These are phyloP conservation scores for Boletus insuetus DNA, from an alignment of 768 basidiomycete species.

Conservation along the genomic window DNA sequence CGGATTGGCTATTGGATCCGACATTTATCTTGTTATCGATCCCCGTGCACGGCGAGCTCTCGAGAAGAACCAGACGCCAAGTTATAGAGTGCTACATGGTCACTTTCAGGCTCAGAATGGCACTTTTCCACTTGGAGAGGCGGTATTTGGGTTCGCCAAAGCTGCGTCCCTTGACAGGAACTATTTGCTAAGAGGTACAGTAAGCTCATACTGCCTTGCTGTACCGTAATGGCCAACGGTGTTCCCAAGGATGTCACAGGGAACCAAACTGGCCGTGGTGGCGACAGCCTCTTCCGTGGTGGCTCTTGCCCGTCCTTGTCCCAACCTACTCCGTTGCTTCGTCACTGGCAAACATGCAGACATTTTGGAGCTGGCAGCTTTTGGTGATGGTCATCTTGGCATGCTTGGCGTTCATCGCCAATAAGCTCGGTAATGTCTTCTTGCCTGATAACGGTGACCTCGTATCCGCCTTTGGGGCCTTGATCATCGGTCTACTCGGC, in stretches of 20 bases:
- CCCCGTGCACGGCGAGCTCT: slow-evolving; percentile 45
- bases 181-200: slow-evolving; percentile 30
- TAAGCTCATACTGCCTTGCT: neutral
- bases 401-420: slow-evolving; percentile 70
- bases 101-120: slow-evolving; percentile 50
- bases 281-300: slow-evolving; percentile 76
- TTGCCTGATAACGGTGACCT: slow-evolving; percentile 70
- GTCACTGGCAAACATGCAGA: slow-evolving; percentile 76
- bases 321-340: slow-evolving; percentile 73
- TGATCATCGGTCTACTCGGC: slow-evolving; percentile 75
- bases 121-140: slow-evolving; percentile 39
- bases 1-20: slow-evolving; percentile 80
- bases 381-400: slow-evolving; percentile 82
- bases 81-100: slow-evolving; percentile 52
- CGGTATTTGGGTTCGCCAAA: slow-evolving; percentile 46
- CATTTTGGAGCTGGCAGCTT: slow-evolving; percentile 65
- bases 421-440: slow-evolving; percentile 56
- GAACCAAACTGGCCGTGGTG: slow-evolving; percentile 75
- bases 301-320: slow-evolving; percentile 74
- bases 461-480: slow-evolving; percentile 74
- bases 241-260: slow-evolving; percentile 63
- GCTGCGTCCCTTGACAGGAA: slow-evolving; percentile 31
- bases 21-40: slow-evolving; percentile 73
- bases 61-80: slow-evolving; percentile 31
- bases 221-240: slow-evolving; percentile 30